A percentile compares a stretch with the other conserved stretches of the same genome.
These are phyloP conservation scores for Talaromyces piceae DNA, from an alignment of 2,329 filamentous ascomycete species.

Conservation along the genomic window DNA sequence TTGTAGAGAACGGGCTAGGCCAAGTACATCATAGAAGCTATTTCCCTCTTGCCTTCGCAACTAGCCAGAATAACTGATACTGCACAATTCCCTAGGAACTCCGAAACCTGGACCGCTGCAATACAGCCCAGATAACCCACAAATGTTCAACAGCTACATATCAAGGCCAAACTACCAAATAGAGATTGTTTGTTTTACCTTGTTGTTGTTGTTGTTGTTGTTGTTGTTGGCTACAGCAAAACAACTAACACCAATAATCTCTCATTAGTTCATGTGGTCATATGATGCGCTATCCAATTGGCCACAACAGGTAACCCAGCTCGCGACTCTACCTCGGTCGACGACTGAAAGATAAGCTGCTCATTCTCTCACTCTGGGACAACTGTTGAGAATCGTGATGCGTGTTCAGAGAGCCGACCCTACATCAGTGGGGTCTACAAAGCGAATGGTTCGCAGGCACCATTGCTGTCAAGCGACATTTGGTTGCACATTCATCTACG, in stretches of 20 bases:
- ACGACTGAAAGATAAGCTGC: background rate
- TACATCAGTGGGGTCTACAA: background rate
- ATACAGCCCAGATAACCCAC: background rate
- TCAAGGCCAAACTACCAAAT: background rate
- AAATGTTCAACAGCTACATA: background rate
- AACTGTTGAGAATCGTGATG: background rate
- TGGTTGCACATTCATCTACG: background rate
- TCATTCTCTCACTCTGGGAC: background rate
- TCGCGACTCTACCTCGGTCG: background rate
- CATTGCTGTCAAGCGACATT: background rate
- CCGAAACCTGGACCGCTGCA: background rate
- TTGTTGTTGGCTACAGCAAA: background rate
- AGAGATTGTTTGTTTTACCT: background rate
- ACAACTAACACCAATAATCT: background rate
- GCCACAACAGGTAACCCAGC: background rate
- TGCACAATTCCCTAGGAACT: background rate
- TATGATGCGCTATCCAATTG: background rate
- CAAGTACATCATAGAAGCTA: background rate
- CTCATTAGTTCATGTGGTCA: background rate
- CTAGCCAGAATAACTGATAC: background rate
- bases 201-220: no score
- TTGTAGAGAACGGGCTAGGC: background rate
- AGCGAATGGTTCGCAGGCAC: background rate
- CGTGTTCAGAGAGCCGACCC: background rate
- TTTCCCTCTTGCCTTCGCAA: background rate